These are phyloP conservation scores for Phytopythium kandeliae DNA, from an alignment of 352 stramenopile species.

Conservation along the genomic window DNA sequence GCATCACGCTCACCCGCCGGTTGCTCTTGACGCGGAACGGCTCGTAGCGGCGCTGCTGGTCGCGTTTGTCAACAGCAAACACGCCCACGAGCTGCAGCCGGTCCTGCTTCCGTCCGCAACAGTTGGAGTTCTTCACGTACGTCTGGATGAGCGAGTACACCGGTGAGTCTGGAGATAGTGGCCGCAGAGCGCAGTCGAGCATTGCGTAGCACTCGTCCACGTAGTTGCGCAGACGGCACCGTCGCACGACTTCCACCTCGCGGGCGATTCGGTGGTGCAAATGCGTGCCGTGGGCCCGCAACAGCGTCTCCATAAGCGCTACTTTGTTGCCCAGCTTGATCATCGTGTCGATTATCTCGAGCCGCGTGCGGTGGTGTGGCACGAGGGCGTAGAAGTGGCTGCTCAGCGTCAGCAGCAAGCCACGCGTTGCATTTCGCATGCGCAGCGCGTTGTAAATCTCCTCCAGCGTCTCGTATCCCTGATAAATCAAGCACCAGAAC, in stretches of 20 bases:
- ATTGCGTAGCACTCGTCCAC: constrained; percentile 55
- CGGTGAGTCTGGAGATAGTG: constrained; percentile 28
- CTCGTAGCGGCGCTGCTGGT: constrained; percentile 45
- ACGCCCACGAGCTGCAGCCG: constrained; percentile 47
- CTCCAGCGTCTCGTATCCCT: constrained; percentile 61
- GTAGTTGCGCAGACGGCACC: constrained; percentile 45
- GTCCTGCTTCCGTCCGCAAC: constrained; percentile 51
- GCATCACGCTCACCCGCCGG: constrained; percentile 30
- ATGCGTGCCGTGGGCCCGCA: not conserved
- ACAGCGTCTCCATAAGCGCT: constrained; percentile 33
- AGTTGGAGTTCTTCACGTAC: constrained; percentile 69
- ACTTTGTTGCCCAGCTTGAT: constrained; percentile 59
- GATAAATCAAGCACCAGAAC: not conserved
- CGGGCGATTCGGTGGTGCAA: not conserved
- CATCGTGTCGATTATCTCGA: constrained; percentile 66
- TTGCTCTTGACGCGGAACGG: constrained; percentile 42
- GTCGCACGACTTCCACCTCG: constrained; percentile 22
- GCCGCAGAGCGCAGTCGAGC: constrained; percentile 43
- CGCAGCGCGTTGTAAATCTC: constrained; percentile 53
- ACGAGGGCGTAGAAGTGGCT: constrained; percentile 68
- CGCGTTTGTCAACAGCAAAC: constrained; percentile 51
- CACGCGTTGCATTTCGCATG: constrained; percentile 28
- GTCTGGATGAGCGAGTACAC: constrained; percentile 58
- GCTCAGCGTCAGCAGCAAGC: constrained; percentile 37
- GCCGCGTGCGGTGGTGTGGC: constrained; percentile 50